Conservation (phyloP, 2,329 filamentous ascomycete species). For the Ascocoryne sarcoides region DNA sequence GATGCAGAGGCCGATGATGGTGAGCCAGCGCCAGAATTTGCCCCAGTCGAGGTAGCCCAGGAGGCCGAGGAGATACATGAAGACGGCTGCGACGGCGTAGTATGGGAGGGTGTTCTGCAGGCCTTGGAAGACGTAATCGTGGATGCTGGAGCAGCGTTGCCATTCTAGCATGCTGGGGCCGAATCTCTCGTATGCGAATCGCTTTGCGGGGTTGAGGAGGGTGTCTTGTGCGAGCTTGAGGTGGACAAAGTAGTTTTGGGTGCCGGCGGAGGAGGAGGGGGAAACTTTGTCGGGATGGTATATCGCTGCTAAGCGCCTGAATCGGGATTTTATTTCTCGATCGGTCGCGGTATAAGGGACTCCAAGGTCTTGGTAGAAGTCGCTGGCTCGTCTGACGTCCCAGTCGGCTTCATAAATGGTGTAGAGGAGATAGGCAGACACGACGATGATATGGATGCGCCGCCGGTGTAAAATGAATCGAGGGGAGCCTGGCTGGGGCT, state of each 20-base stretch:
- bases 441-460: conserved; percentile 74
- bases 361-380: conserved; percentile 73
- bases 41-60: conserved; percentile 62
- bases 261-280: conserved; percentile 19
- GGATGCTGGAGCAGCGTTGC: conserved; percentile 56
- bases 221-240: conserved; percentile 79
- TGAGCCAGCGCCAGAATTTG: conserved; percentile 56
- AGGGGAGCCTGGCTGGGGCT: conserved; percentile 60
- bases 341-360: conserved; percentile 63
- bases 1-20: conserved; percentile 42
- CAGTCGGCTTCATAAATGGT: conserved; percentile 89
- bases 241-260: conserved; percentile 60
- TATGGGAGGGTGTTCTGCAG: conserved; percentile 51
- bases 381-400: conserved; percentile 59
- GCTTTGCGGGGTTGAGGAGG: conserved; percentile 62
- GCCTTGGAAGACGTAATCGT: conserved; percentile 64
- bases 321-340: conserved; percentile 71
- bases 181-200: conserved; percentile 87
- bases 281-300: conserved; percentile 76
- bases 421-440: conserved; percentile 77
- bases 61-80: conserved; percentile 53
- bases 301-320: conserved; percentile 63
- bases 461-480: conserved; percentile 67
- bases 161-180: conserved; percentile 63
- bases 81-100: conserved; percentile 48